Evolutionary conservation across 1,284 basidiomycete genomes (phyloP).

Genomic region (Trametes sp.): DNA sequence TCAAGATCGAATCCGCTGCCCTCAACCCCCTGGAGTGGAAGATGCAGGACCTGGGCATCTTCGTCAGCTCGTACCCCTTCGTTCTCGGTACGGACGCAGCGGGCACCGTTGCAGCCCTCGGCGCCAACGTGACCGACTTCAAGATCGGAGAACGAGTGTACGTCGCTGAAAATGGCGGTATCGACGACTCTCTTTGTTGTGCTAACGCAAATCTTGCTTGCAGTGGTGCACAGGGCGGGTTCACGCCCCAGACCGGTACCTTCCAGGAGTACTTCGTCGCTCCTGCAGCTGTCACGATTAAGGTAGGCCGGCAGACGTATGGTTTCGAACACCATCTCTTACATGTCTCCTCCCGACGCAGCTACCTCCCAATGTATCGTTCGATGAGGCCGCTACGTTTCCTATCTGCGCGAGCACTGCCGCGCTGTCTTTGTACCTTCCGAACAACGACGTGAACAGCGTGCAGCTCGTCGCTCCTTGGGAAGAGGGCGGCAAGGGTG

Average conservation of each 20-base stretch:
- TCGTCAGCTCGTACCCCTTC: slow-evolving; percentile 33
- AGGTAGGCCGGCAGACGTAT: no score
- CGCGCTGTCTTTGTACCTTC: slow-evolving; percentile 48
- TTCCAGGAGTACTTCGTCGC: background rate
- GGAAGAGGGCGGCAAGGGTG: slow-evolving; percentile 43
- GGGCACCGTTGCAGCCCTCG: slow-evolving; percentile 32
- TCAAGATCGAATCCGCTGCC: no score
- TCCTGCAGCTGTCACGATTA: background rate
- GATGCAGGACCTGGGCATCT: slow-evolving; percentile 21
- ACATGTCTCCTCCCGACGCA: background rate
- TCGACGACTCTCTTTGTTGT: no score
- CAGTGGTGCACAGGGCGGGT: slow-evolving; percentile 22
- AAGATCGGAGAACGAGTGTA: slow-evolving; percentile 30
- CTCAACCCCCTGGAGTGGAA: no score
- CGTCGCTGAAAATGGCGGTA: background rate
- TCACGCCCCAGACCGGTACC: background rate
- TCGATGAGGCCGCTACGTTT: background rate
- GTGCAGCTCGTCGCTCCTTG: slow-evolving; percentile 42
- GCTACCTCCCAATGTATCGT: background rate
- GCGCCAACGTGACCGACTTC: slow-evolving; percentile 25
- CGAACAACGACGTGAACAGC: slow-evolving; percentile 32
- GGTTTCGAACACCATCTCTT: background rate
- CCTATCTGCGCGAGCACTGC: slow-evolving; percentile 37
- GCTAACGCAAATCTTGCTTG: background rate
- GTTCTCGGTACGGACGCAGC: slow-evolving; percentile 29